Conservation (phyloP, 306 rosid species). For the Sindora glabra region DNA sequence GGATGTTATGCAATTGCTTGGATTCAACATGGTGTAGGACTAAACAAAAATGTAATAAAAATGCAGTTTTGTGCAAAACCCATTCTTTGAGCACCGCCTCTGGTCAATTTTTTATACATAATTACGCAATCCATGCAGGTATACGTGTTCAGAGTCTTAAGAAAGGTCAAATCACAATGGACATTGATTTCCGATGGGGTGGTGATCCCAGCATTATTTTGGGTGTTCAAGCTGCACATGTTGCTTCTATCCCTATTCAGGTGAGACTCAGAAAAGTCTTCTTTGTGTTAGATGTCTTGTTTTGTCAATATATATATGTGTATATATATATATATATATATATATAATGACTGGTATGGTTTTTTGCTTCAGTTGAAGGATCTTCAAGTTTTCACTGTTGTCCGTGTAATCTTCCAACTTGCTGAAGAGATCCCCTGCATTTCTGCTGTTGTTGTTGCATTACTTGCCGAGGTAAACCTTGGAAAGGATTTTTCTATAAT, state of each 20-base stretch:
- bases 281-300: background rate
- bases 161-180: slow-evolving; percentile 92
- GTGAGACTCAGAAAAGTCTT: slow-evolving; percentile 22
- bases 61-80: no score
- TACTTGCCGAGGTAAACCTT: slow-evolving; percentile 75
- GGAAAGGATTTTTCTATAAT: background rate
- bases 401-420: slow-evolving; percentile 91
- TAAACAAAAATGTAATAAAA: no score
- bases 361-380: slow-evolving; percentile 74
- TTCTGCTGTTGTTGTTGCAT: slow-evolving; percentile 94
- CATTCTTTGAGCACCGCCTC: no score
- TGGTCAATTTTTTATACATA: background rate
- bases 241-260: slow-evolving; percentile 97
- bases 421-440: slow-evolving; percentile 94
- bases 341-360: background rate
- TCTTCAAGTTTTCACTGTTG: slow-evolving; percentile 83
- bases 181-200: slow-evolving; percentile 94
- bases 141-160: slow-evolving; percentile 90
- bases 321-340: background rate
- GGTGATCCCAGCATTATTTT: slow-evolving; percentile 88
- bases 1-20: no score
- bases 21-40: no score
- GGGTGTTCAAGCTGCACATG: slow-evolving; percentile 90
- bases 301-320: no score
- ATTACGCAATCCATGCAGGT: slow-evolving; percentile 43